Evolutionary conservation across 2,329 filamentous ascomycete species (phyloP).

Genomic region (Verticillium klebahnii): DNA sequence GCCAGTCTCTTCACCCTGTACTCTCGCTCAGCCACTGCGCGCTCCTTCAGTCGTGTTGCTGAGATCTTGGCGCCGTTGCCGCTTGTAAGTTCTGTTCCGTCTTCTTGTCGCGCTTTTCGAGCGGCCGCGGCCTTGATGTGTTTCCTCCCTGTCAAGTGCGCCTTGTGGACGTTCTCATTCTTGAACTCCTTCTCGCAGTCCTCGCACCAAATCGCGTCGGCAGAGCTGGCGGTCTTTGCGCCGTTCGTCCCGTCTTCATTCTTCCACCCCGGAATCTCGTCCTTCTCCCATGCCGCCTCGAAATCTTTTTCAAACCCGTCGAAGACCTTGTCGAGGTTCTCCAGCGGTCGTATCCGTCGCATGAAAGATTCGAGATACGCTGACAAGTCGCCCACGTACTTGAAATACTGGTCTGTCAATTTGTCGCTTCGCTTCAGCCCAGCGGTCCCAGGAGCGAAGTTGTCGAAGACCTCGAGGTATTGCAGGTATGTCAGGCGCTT

Average conservation of each 20-base stretch:
- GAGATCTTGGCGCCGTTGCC: slow-evolving; percentile 26
- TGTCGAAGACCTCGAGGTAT: slow-evolving; percentile 88
- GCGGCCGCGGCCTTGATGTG: slow-evolving; percentile 79
- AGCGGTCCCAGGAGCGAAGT: slow-evolving; percentile 69
- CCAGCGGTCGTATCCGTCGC: slow-evolving; percentile 75
- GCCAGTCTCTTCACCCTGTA: slow-evolving; percentile 76
- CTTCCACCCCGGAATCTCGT: slow-evolving; percentile 76
- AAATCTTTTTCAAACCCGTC: slow-evolving; percentile 78
- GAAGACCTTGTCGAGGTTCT: slow-evolving; percentile 78
- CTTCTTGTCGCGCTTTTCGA: slow-evolving; percentile 44
- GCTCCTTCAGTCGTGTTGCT: slow-evolving; percentile 70
- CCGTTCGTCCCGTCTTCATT: slow-evolving; percentile 43
- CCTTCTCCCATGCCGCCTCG: slow-evolving; percentile 73
- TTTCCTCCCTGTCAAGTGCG: slow-evolving; percentile 85
- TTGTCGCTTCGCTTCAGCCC: slow-evolving; percentile 78
- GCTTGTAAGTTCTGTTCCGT: slow-evolving; percentile 22
- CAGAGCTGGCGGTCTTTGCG: slow-evolving; percentile 27
- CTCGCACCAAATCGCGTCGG: slow-evolving; percentile 77
- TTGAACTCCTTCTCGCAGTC: slow-evolving; percentile 95
- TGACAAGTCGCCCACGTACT: slow-evolving; percentile 76
- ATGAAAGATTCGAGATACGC: slow-evolving; percentile 87
- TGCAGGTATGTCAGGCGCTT: slow-evolving; percentile 87
- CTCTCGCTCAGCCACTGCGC: slow-evolving; percentile 85
- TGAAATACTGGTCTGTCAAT: slow-evolving; percentile 87
- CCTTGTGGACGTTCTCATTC: slow-evolving; percentile 91